These are phyloP conservation scores for Paralagenidium karlingii DNA, from an alignment of 352 stramenopile species.

Conservation along the genomic window DNA sequence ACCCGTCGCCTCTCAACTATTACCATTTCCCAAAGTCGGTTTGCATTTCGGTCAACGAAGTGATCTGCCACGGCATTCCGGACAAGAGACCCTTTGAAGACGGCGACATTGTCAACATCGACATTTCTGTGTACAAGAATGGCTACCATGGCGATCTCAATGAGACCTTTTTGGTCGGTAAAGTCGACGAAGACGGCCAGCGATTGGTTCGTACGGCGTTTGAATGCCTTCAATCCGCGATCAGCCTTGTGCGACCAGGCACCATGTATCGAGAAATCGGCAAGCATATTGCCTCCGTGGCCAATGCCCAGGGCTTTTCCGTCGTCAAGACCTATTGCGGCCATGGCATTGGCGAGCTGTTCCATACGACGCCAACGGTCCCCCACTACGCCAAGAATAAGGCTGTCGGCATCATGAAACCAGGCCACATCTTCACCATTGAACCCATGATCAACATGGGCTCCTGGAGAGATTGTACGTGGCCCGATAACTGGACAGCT, in stretches of 20 bases:
- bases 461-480: constrained; percentile 84
- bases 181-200: constrained; percentile 88
- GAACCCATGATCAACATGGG: constrained; percentile 99
- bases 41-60: constrained; percentile 88
- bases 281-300: constrained; percentile 86
- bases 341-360: constrained; percentile 95
- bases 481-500: constrained; percentile 97
- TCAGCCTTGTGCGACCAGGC: constrained; percentile 88
- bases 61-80: constrained; percentile 97
- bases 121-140: constrained; percentile 96
- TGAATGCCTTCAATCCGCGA: constrained; percentile 80
- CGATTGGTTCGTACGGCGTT: constrained; percentile 92
- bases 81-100: constrained; percentile 91
- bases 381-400: constrained; percentile 99
- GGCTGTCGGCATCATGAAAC: constrained; percentile 93
- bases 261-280: constrained; percentile 95
- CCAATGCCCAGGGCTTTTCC: constrained; percentile 77
- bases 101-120: constrained; percentile 98
- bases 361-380: constrained; percentile 96
- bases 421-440: constrained; percentile 98
- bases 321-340: constrained; percentile 97
- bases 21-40: constrained; percentile 95
- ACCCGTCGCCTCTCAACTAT: constrained; percentile 97
- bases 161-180: constrained; percentile 96
- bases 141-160: constrained; percentile 97